These are phyloP conservation scores for Rhodotorula sp. DNA, from an alignment of 1,284 basidiomycete species.

Conservation along the genomic window DNA sequence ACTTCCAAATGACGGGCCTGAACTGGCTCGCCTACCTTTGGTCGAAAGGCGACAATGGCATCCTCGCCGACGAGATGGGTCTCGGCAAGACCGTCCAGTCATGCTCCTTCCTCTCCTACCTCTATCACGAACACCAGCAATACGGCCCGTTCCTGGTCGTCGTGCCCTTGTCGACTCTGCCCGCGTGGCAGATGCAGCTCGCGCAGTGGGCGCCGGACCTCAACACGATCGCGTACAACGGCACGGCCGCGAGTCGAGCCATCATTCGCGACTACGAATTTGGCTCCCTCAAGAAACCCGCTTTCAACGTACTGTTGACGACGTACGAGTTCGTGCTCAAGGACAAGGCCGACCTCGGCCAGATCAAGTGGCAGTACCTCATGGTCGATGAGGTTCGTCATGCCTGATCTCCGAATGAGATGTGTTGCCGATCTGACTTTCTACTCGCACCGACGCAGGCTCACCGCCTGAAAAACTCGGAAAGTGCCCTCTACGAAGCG, in stretches of 20 bases:
- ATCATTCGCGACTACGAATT: constrained; percentile 94
- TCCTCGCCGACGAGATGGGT: constrained; percentile 99
- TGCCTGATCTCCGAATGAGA: background rate
- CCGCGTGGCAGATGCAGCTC: constrained; percentile 97
- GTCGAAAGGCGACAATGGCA: constrained; percentile 93
- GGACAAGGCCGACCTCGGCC: constrained; percentile 81
- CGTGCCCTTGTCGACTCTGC: constrained; percentile 95
- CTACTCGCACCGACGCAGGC: constrained; percentile 58
- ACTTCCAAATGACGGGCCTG: constrained; percentile 96
- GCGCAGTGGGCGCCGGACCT: constrained; percentile 93
- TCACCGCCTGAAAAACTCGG: constrained; percentile 96
- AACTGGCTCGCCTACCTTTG: constrained; percentile 98
- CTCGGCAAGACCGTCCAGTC: constrained; percentile 98
- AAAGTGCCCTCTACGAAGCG: constrained; percentile 95
- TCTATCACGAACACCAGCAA: constrained; percentile 89
- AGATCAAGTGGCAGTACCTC: constrained; percentile 96
- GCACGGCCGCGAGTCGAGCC: constrained; percentile 80
- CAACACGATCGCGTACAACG: constrained; percentile 96
- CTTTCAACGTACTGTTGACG: constrained; percentile 95
- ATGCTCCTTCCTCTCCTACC: constrained; percentile 90
- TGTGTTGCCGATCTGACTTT: background rate
- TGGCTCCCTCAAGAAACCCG: constrained; percentile 72
- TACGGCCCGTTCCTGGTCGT: constrained; percentile 98
- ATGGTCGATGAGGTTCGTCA: constrained; percentile 85
- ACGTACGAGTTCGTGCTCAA: constrained; percentile 96